These are phyloP conservation scores for Anacardium occidentale DNA, from an alignment of 345 rosid species.

Conservation along the genomic window DNA sequence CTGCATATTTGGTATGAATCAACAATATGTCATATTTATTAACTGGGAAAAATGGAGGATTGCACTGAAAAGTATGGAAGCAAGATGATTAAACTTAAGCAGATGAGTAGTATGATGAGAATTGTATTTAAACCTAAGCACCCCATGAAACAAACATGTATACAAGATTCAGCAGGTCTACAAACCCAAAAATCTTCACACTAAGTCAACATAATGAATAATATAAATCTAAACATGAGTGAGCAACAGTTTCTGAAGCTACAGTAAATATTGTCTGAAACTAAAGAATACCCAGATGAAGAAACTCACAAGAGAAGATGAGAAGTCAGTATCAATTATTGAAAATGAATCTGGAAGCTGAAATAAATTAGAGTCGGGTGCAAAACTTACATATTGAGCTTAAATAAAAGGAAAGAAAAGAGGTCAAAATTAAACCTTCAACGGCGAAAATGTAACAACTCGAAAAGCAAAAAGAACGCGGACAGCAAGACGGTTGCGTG, in stretches of 20 bases:
- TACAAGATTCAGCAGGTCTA: conserved; percentile 1
- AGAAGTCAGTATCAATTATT: not conserved
- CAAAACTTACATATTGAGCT: not conserved
- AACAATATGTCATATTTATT: too few species aligned
- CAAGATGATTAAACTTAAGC: not conserved
- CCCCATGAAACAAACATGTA: not conserved
- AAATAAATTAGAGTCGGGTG: not conserved
- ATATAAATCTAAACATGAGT: not conserved
- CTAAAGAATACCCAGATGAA: conserved; percentile 24
- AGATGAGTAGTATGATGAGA: not conserved
- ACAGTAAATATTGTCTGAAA: not conserved
- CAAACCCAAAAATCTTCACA: not conserved
- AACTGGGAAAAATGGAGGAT: not conserved
- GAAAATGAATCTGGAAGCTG: conserved; percentile 7
- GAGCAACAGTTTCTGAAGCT: not conserved
- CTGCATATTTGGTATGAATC: too few species aligned
- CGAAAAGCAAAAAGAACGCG: conserved; percentile 3
- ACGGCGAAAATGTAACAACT: not conserved
- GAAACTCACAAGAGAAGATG: conserved; percentile 21
- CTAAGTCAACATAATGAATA: conserved; percentile 3
- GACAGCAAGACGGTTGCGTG: conserved; percentile 7
- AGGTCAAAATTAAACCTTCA: not conserved
- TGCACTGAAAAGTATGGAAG: not conserved
- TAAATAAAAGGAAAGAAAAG: not conserved
- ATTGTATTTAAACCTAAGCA: too few species aligned